Conservation (phyloP, 768 basidiomycete species). For the Amanita polypyramis region DNA sequence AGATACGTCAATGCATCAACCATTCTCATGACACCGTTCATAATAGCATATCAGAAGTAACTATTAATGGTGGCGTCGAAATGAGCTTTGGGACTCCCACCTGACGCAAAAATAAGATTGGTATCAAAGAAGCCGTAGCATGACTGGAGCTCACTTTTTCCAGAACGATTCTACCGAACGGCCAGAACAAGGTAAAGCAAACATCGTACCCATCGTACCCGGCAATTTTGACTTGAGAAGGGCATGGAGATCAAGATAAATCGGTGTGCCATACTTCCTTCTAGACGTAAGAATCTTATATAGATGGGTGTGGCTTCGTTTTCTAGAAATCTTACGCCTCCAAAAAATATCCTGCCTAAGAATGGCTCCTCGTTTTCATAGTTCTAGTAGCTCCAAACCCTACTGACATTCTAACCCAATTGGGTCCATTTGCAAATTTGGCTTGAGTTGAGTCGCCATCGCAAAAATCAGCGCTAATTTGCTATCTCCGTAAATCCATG, state of each 20-base stretch:
- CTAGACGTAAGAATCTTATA: slow-evolving; percentile 34
- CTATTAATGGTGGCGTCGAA: slow-evolving; percentile 7
- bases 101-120: slow-evolving; percentile 13
- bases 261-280: slow-evolving; percentile 86
- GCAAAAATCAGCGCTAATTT: slow-evolving; percentile 13
- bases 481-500: slow-evolving; percentile 27
- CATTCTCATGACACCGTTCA: slow-evolving; percentile 80
- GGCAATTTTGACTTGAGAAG: slow-evolving; percentile 75
- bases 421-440: slow-evolving; percentile 63
- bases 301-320: background rate
- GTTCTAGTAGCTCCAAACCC: slow-evolving; percentile 86
- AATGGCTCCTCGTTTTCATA: slow-evolving; percentile 69
- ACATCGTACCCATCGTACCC: slow-evolving; percentile 28
- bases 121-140: background rate
- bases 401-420: slow-evolving; percentile 79
- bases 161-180: slow-evolving; percentile 27
- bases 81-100: slow-evolving; percentile 45
- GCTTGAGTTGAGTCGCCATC: background rate
- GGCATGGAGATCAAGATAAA: slow-evolving; percentile 73
- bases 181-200: slow-evolving; percentile 5
- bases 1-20: slow-evolving; percentile 83
- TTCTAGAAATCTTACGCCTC: slow-evolving; percentile 25
- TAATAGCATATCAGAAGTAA: slow-evolving; percentile 17
- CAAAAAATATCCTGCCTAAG: slow-evolving; percentile 48
- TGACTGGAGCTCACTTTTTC: slow-evolving; percentile 17